Conservation (phyloP, 345 rosid species). For the Sonneratia alba region DNA sequence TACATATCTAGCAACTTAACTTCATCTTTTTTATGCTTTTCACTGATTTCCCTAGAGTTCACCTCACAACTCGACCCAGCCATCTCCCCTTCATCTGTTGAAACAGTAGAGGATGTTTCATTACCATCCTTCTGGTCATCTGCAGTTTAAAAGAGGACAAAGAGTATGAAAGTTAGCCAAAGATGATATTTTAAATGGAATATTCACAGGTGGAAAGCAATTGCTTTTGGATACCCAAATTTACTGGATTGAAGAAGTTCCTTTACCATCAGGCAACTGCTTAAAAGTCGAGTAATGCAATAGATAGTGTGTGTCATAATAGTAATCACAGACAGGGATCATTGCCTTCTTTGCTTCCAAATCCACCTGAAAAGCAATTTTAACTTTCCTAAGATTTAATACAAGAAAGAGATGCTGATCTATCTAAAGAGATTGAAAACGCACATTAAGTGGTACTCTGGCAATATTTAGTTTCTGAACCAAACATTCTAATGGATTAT, state of each 20-base stretch:
- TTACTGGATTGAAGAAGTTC: neutral
- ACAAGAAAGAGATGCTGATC: neutral
- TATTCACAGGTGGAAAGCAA: neutral
- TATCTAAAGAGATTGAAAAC: slow-evolving; percentile 4
- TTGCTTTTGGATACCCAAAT: neutral
- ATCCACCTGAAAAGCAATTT: slow-evolving; percentile 31
- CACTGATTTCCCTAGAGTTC: slow-evolving; percentile 14
- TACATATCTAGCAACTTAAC: slow-evolving; percentile 53
- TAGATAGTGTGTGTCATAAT: slow-evolving; percentile 46
- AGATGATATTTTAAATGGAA: neutral
- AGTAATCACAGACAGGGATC: slow-evolving; percentile 35
- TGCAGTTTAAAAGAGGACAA: slow-evolving; percentile 5
- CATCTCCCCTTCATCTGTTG: slow-evolving; percentile 30
- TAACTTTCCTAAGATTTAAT: neutral
- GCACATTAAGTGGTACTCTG: slow-evolving; percentile 33
- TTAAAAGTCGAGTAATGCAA: slow-evolving; percentile 45
- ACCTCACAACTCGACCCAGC: slow-evolving; percentile 7
- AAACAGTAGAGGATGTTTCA: slow-evolving; percentile 49
- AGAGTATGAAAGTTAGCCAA: neutral
- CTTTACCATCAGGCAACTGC: slow-evolving; percentile 27
- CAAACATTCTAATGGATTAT: slow-evolving; percentile 45
- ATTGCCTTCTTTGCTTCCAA: slow-evolving; percentile 16
- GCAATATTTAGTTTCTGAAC: slow-evolving; percentile 36
- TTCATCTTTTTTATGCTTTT: slow-evolving; percentile 13
- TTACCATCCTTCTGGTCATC: slow-evolving; percentile 21